phyloP scores from a whole-genome alignment of 169 alveolate species.

The Perkinsus chesapeaki region DNA sequence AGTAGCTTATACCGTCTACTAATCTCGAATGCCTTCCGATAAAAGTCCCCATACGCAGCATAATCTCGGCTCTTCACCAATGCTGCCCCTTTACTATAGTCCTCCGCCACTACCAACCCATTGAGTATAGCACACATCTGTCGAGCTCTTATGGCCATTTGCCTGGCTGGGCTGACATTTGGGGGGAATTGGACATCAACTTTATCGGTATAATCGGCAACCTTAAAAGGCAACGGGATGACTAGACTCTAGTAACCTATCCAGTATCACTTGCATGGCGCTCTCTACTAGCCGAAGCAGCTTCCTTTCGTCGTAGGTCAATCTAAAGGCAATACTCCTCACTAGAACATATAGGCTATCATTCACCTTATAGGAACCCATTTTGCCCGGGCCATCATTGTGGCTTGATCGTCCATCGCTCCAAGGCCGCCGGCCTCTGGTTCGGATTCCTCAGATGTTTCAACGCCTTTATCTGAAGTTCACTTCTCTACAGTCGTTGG shows the following conservation, averaged over 20 bases:
- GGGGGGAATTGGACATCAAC: conserved; percentile 53
- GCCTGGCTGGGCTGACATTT: conserved; percentile 56
- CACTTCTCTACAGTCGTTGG: neutral
- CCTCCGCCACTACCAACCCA: conserved; percentile 79
- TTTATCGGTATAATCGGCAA: conserved; percentile 76
- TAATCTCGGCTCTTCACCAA: conserved; percentile 64
- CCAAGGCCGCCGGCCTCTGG: neutral
- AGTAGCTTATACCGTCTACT: conserved; percentile 79
- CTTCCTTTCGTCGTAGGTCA: conserved; percentile 48
- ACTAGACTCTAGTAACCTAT: neutral
- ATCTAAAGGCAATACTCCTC: neutral
- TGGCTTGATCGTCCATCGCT: neutral
- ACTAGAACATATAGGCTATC: neutral
- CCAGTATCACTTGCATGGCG: conserved; percentile 47
- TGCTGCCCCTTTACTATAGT: conserved; percentile 74
- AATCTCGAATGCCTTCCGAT: conserved; percentile 71
- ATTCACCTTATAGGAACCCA: neutral
- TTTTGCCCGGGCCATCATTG: neutral
- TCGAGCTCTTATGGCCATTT: conserved; percentile 62
- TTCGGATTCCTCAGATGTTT: neutral
- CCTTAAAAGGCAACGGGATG: conserved; percentile 19
- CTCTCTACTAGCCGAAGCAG: conserved; percentile 71
- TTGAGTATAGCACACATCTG: conserved; percentile 75
- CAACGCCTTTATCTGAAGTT: neutral
- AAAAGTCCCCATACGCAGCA: conserved; percentile 58